phyloP scores from a whole-genome alignment of 768 basidiomycete genomes.

The Suillus brevipes region DNA sequence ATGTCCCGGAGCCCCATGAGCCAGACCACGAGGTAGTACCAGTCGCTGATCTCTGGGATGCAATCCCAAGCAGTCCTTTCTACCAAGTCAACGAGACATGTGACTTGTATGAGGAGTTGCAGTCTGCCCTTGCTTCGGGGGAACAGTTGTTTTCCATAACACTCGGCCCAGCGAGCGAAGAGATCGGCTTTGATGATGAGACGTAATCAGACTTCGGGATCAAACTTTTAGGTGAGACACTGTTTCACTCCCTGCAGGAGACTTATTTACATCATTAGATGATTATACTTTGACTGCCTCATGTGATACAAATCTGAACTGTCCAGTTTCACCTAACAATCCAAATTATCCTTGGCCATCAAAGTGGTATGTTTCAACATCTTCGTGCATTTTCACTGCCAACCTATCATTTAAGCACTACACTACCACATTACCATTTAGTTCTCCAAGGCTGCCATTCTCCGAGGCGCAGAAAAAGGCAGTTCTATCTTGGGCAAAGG shows the following conservation, averaged over 20 bases:
- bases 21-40: neutral
- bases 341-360: conserved; percentile 13
- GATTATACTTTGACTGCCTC: neutral
- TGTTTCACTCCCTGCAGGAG: neutral
- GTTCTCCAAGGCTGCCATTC: conserved; percentile 31
- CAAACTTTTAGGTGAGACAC: neutral
- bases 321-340: conserved; percentile 32
- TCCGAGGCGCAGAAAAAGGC: conserved; percentile 30
- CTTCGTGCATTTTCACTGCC: neutral
- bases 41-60: neutral
- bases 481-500: conserved; percentile 30
- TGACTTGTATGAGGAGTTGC: conserved; percentile 11
- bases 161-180: neutral
- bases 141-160: conserved; percentile 9
- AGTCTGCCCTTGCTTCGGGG: conserved; percentile 7
- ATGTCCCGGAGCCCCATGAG: neutral
- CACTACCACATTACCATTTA: conserved; percentile 32
- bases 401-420: conserved; percentile 23
- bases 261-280: neutral
- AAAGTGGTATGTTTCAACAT: conserved; percentile 5
- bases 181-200: conserved; percentile 32
- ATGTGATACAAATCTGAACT: neutral
- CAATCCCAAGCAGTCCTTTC: conserved; percentile 1
- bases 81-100: neutral
- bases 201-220: neutral